Base-by-base conservation (phyloP, 1,139 yeast genomes). In the Hemisphaericaspora xylanilytica region DNA sequence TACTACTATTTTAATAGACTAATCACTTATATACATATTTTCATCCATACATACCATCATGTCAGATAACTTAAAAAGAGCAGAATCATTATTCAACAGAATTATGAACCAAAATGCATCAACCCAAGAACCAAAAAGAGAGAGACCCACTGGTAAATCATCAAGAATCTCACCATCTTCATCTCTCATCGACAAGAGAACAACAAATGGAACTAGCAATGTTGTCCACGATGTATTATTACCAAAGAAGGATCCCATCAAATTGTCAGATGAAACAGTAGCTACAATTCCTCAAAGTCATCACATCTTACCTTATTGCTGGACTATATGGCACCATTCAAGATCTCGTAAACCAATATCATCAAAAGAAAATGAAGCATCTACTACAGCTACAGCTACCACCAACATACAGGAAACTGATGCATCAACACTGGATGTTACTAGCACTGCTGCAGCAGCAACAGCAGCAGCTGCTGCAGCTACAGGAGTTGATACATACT, bases 31-130 rank as follows among this genome's bases (percentile, higher is more conserved):
- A 22, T 22, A 22, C 11, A 22, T 22, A 22, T 4, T 4, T 6
- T 22, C 11, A 22, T 22, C 6, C 11, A 9, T 6, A 5, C 6
- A 5, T 9, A 22, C 22, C 22, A 48, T 13, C 45, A 71, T 71
- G 77, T 68, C 76, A 12, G 77, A 71, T 47, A 71, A 71, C 54
- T 64, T 71, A 50, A 71, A 70, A 46, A 63, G 76, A 55, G 77
- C 77, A 31, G 77, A 71, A 50, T 69, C 75, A 35, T 62, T 71
- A 40, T 71, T 71, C 59, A 71, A 71, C 51, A 55, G 76, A 50
- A 71, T 71, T 49, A 70, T 71, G 75, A 71, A 70, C 51, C 74
- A 63, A 40, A 62, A 59, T 33, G 45, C 43, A 38, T 25, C 28
- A 12, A 9, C 10, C 3, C 28, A 25, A 9, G 22, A 38, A 17